Base-by-base conservation (phyloP, 352 stramenopile species). In the Thraustochytrium striatum region DNA sequence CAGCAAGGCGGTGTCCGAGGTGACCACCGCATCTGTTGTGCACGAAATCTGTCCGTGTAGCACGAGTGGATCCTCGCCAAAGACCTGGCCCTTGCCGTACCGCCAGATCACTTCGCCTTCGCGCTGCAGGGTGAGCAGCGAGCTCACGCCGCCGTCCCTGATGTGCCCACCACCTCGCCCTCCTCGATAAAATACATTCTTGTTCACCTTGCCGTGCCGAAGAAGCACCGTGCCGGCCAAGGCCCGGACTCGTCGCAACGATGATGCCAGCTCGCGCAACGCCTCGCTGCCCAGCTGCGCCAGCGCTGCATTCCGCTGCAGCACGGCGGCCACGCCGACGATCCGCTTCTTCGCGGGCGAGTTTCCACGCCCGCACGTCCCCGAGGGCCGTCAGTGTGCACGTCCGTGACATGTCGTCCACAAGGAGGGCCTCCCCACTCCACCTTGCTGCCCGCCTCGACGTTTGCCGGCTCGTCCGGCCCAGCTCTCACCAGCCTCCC, bases 51-150 rank as follows among this genome's bases (percentile, higher is more conserved):
- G 65, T 3, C 65, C 39, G 39, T 43, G n/a, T 19, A 75, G 30
- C 32, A 30, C 43, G 19, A 68, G 50, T 3, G 41, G 30, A 30
- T 75, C 65, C 39, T 75, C 65, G 28, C 65, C 65, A 70, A 75
- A 75, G 25, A 61, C 58, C 25, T 75, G 41, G 28, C 65, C 65
- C 2, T 8, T 25, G 7, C 41, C n/a, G 25, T 32, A 38, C 33
- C 39, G 3, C 65, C 65, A 75, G 19, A 75, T 21, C 9, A 75
- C 65, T 28, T 75, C 65, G 65, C 65, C 65, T 39, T 75, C 32
- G 13, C 52, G 65, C 65, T 75, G 43, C 32, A 75, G 52, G 11
- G 43, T 9, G 30, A 75, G 11, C 1, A 75, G 32, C 41, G 41
- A 47, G 5, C 30, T 55, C 11, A 75, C 65, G 32, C 65, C 65